Evolutionary conservation across 2,329 filamentous ascomycete genomes (phyloP).

Genomic region (Cadophora luteo-olivacea): DNA sequence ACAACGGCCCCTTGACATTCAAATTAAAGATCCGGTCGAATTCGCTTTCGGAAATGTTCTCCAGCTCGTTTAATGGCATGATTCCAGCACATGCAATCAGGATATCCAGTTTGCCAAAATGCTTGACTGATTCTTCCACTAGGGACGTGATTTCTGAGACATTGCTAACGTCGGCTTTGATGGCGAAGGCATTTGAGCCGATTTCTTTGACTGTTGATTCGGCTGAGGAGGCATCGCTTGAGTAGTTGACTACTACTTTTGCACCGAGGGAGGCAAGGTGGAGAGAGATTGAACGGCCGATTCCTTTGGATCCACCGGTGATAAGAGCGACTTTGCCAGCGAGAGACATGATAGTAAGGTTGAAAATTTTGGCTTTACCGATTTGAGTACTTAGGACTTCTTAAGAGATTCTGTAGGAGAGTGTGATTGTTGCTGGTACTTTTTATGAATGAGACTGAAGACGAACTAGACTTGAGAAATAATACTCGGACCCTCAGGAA

Average conservation of each 20-base stretch:
- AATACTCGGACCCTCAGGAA: not conserved
- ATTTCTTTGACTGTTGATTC: conserved; percentile 56
- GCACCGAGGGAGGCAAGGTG: conserved; percentile 62
- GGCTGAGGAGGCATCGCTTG: conserved; percentile 52
- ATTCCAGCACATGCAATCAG: conserved; percentile 62
- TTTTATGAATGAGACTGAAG: not conserved
- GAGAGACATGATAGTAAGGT: conserved; percentile 26
- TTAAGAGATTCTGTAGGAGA: not conserved
- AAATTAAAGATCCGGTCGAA: conserved; percentile 57
- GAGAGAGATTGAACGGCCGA: conserved; percentile 64
- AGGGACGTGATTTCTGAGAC: conserved; percentile 55
- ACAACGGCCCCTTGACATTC: conserved; percentile 65
- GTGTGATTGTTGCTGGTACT: not conserved
- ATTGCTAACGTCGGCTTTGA: conserved; percentile 61
- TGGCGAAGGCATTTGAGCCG: conserved; percentile 55
- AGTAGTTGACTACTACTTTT: conserved; percentile 65
- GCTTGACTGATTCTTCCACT: conserved; percentile 54
- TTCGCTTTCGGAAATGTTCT: conserved; percentile 55
- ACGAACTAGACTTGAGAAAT: not conserved
- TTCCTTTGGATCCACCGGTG: conserved; percentile 59
- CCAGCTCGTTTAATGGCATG: conserved; percentile 57
- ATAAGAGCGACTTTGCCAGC: conserved; percentile 43
- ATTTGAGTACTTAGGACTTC: not conserved
- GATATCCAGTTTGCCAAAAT: conserved; percentile 64
- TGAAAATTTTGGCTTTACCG: not conserved